Evolutionary conservation across 768 basidiomycete genomes (phyloP).

Genomic region (Serendipita indica): DNA sequence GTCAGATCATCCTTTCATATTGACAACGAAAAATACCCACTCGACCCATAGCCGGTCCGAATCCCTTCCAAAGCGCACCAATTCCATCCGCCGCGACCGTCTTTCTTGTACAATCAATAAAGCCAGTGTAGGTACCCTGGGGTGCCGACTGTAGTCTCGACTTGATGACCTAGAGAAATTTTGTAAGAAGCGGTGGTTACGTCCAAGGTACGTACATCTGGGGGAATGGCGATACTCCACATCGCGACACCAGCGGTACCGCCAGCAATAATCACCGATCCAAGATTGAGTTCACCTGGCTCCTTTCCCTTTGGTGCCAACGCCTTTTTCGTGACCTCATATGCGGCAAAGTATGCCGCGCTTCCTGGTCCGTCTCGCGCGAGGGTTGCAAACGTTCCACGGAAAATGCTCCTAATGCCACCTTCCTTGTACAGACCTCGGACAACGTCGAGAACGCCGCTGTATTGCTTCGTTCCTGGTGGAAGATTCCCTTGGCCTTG

Average conservation of each 20-base stretch:
- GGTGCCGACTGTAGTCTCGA: constrained; percentile 92
- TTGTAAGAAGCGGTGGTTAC: constrained; percentile 8
- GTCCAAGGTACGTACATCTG: constrained; percentile 52
- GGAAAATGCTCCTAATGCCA: constrained; percentile 77
- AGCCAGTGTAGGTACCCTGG: constrained; percentile 90
- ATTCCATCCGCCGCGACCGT: constrained; percentile 82
- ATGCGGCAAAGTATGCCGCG: constrained; percentile 95
- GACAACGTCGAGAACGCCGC: constrained; percentile 83
- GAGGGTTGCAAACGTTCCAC: constrained; percentile 86
- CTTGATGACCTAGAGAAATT: constrained; percentile 62
- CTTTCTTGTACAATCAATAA: constrained; percentile 85
- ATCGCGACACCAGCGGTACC: constrained; percentile 93
- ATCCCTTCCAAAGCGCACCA: constrained; percentile 85
- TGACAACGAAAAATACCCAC: constrained; percentile 28
- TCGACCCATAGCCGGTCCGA: constrained; percentile 92
- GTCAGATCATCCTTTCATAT: background rate
- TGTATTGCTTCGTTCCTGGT: constrained; percentile 55
- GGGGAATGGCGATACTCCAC: constrained; percentile 96
- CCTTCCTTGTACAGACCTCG: constrained; percentile 86
- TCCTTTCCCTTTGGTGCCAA: constrained; percentile 69
- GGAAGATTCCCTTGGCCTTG: constrained; percentile 59
- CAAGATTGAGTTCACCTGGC: constrained; percentile 67
- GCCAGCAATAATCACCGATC: constrained; percentile 80
- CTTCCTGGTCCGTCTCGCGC: constrained; percentile 92
- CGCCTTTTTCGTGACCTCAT: constrained; percentile 82